These are phyloP conservation scores for Volvariella volvacea DNA, from an alignment of 1,284 basidiomycete species.

Conservation along the genomic window DNA sequence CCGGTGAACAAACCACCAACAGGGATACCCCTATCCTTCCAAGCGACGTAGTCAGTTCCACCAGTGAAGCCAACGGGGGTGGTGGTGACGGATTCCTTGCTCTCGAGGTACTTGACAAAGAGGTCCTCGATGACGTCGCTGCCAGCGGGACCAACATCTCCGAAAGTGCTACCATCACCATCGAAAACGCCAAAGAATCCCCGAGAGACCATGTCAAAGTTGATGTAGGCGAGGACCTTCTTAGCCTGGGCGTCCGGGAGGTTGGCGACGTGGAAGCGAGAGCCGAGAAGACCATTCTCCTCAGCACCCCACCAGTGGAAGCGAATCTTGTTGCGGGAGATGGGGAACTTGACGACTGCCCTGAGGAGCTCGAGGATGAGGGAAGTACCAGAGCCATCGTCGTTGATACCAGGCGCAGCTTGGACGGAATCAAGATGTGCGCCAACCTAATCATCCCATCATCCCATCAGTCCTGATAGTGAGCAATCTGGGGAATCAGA, in stretches of 20 bases:
- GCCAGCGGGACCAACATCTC: conserved; percentile 16
- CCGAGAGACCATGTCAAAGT: conserved; percentile 14
- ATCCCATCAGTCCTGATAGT: too few species aligned
- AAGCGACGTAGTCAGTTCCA: conserved; percentile 19
- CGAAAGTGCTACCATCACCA: conserved; percentile 19
- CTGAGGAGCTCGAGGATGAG: conserved; percentile 15
- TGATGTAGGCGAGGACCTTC: conserved; percentile 13
- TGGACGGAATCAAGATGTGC: too few species aligned
- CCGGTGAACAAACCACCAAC: conserved; percentile 20
- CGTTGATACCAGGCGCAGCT: conserved; percentile 16
- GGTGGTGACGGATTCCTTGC: conserved; percentile 4
- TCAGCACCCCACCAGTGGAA: background rate
- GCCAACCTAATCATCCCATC: too few species aligned
- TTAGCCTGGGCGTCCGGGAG: background rate
- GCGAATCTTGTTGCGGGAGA: background rate
- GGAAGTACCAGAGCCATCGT: conserved; percentile 20
- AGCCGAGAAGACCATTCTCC: background rate
- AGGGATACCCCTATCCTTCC: conserved; percentile 18
- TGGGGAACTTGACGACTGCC: conserved; percentile 9
- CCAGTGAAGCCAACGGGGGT: conserved; percentile 13
- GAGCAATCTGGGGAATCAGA: too few species aligned
- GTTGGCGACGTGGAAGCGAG: background rate
- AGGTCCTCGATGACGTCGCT: conserved; percentile 18
- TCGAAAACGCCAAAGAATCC: conserved; percentile 11
- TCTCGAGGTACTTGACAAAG: conserved; percentile 15